A percentile compares a stretch with the other conserved stretches of the same genome.
phyloP scores from a whole-genome alignment of 495 filamentous ascomycete genomes.

The Penicillium maclennaniae region DNA sequence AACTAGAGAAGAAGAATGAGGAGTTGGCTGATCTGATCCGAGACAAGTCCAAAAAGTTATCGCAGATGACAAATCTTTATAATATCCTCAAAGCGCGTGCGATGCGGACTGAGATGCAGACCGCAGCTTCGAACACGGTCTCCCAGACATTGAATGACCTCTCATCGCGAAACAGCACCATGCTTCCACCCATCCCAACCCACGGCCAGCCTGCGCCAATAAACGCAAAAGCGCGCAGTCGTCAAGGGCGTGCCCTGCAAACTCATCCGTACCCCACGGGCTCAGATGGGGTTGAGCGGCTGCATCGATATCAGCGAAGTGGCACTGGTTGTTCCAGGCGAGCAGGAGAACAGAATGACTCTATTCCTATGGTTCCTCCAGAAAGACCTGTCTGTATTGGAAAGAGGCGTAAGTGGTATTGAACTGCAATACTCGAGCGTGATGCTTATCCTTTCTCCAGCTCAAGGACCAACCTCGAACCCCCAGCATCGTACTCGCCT shows the following conservation, averaged over 20 bases:
- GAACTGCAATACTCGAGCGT: not conserved
- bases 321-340: conserved; percentile 44
- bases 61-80: conserved; percentile 79
- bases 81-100: conserved; percentile 74
- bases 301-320: conserved; percentile 46
- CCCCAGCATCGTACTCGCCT: conserved; percentile 30
- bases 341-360: conserved; percentile 14
- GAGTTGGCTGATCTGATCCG: conserved; percentile 65
- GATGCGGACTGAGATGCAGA: conserved; percentile 64
- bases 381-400: conserved; percentile 14
- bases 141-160: conserved; percentile 50
- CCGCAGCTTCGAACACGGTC: conserved; percentile 65
- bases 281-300: conserved; percentile 37
- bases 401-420: conserved; percentile 20
- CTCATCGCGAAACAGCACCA: conserved; percentile 12
- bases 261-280: conserved; percentile 31
- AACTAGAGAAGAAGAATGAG: conserved; percentile 69
- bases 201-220: not conserved
- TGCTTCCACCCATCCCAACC: conserved; percentile 6
- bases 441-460: not conserved
- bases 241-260: conserved; percentile 18
- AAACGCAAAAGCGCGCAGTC: not conserved
- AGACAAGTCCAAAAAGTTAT: conserved; percentile 72
- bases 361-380: conserved; percentile 23
- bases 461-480: not conserved